Conservation (phyloP, 2,329 filamentous ascomycete genomes). For the Gaeumannomyces sp. region DNA sequence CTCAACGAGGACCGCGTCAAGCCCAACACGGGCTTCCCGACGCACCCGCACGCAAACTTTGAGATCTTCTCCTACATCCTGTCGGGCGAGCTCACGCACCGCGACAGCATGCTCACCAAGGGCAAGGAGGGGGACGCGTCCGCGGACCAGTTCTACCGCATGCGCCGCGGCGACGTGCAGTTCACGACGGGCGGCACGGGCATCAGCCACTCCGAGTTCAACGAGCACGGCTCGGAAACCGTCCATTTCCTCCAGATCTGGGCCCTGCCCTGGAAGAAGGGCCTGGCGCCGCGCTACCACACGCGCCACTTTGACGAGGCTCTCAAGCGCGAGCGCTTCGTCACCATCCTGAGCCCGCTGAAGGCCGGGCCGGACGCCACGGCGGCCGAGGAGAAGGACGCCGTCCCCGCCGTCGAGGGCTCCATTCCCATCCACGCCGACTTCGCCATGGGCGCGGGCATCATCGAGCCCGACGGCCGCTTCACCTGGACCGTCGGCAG, state of each 20-base stretch:
- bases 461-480: conserved; percentile 54
- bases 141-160: conserved; percentile 58
- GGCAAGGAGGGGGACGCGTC: conserved; percentile 51
- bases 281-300: conserved; percentile 69
- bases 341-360: conserved; percentile 70
- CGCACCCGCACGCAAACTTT: conserved; percentile 78
- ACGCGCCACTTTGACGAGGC: conserved; percentile 68
- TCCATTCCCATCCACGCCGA: conserved; percentile 82
- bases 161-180: conserved; percentile 77
- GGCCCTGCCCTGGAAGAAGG: conserved; percentile 70
- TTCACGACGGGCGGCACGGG: conserved; percentile 83
- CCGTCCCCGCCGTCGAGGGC: conserved; percentile 52
- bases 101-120: conserved; percentile 76
- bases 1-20: conserved; percentile 85
- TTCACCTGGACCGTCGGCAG: conserved; percentile 71
- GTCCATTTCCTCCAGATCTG: conserved; percentile 88
- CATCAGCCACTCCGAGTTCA: conserved; percentile 76
- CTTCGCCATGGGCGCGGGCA: conserved; percentile 73
- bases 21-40: conserved; percentile 70
- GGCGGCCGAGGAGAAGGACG: conserved; percentile 55
- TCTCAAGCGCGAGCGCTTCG: conserved; percentile 62
- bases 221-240: conserved; percentile 63
- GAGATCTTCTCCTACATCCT: conserved; percentile 88
- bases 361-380: conserved; percentile 60
- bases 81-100: conserved; percentile 79